Conservation (phyloP, 2,329 filamentous ascomycete species). For the Verticillium longisporum region DNA sequence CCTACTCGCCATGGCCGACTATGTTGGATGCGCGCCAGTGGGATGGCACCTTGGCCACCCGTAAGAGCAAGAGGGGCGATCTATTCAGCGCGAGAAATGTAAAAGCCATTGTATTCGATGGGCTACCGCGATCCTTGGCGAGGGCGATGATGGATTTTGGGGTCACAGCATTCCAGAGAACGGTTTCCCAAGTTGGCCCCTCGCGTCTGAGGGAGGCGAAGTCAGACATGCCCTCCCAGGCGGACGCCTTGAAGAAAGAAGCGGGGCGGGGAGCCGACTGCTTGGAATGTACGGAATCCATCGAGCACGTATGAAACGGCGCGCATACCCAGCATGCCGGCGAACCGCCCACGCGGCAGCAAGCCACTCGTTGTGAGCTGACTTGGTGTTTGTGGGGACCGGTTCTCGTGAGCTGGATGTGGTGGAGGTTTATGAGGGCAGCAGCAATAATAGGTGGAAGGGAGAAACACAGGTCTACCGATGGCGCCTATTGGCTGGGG, state of each 20-base stretch:
- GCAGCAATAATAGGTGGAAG: neutral
- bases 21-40: neutral
- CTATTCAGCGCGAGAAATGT: neutral
- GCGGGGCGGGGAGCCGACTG: neutral
- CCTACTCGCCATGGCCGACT: constrained; percentile 2
- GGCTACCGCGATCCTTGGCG: neutral
- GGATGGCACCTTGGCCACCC: neutral
- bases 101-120: neutral
- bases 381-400: neutral
- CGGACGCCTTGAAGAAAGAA: neutral
- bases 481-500: neutral
- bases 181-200: neutral
- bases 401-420: neutral
- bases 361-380: neutral
- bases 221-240: neutral
- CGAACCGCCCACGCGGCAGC: neutral
- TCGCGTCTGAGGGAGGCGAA: constrained; percentile 1
- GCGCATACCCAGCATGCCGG: neutral
- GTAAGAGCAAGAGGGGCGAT: neutral
- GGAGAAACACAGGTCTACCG: neutral
- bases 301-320: neutral
- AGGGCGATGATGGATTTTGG: neutral
- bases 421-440: neutral
- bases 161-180: constrained; percentile 1
- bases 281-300: neutral